A percentile compares a stretch with the other conserved stretches of the same genome.
phyloP scores from a whole-genome alignment of 352 stramenopile species.

The Blastocystis hominis region DNA sequence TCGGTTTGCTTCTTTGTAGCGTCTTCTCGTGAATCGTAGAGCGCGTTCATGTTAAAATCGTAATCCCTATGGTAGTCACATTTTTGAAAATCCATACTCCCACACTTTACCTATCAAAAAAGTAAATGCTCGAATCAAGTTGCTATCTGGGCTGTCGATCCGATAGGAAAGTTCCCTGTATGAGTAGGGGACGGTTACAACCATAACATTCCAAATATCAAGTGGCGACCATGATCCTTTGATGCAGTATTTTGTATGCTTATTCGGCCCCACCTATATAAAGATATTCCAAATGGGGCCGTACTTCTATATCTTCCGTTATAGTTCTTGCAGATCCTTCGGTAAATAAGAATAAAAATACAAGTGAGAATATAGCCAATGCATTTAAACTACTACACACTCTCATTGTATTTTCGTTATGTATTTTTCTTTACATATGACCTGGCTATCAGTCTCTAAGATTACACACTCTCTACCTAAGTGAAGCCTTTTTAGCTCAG shows the following conservation, averaged over 20 bases:
- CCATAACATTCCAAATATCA: conserved; percentile 11
- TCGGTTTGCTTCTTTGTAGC: background rate
- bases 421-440: too few relatives aligned
- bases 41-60: background rate
- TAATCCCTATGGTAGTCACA: background rate
- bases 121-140: background rate
- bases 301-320: too few relatives aligned
- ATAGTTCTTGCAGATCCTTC: too few relatives aligned
- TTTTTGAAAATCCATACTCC: background rate
- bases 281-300: too few relatives aligned
- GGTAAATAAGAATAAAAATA: too few relatives aligned
- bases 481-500: conserved; percentile 57
- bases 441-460: too few relatives aligned
- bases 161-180: background rate
- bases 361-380: too few relatives aligned
- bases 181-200: background rate
- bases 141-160: conserved; percentile 34
- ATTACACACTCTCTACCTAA: too few relatives aligned
- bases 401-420: too few relatives aligned
- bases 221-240: background rate
- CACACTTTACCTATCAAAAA: background rate
- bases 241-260: background rate
- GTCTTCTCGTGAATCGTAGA: background rate
- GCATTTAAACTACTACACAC: too few relatives aligned
- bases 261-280: background rate